phyloP scores from a whole-genome alignment of 73 alveolate species.

The Stentor coeruleus region DNA sequence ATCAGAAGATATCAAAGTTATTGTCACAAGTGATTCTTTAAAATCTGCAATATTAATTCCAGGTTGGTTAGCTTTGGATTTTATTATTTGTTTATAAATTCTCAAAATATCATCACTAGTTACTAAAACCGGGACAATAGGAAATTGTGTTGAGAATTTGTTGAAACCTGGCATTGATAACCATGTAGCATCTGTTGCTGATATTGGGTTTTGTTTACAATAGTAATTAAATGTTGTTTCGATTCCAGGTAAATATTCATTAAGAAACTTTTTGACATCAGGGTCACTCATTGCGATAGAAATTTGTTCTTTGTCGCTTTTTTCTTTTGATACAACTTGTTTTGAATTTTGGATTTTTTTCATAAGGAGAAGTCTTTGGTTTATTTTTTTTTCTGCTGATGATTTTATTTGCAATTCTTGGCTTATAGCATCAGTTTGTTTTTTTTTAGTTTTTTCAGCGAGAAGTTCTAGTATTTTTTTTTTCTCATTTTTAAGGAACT shows the following conservation, averaged over 20 bases:
- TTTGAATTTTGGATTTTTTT: neutral
- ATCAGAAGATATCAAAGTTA: neutral
- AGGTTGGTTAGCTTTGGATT: neutral
- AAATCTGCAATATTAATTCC: neutral
- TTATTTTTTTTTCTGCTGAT: neutral
- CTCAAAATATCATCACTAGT: neutral
- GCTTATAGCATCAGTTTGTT: neutral
- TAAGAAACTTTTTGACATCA: neutral
- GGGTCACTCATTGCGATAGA: neutral
- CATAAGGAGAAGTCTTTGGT: neutral
- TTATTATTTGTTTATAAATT: neutral
- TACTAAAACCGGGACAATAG: neutral
- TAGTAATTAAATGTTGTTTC: neutral
- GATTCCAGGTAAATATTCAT: neutral
- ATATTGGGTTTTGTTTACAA: too few relatives aligned
- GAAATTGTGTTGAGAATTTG: neutral
- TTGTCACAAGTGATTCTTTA: neutral
- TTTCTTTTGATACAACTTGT: neutral
- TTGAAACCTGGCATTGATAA: neutral
- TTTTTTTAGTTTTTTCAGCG: neutral
- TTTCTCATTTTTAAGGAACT: neutral
- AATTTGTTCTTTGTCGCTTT: neutral
- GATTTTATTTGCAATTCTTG: constrained; percentile 2
- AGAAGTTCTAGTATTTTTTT: neutral
- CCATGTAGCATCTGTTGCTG: neutral